Evolutionary conservation across 2,329 filamentous ascomycete species (phyloP).

Genomic region (Rhexocercosporidium sp.): DNA sequence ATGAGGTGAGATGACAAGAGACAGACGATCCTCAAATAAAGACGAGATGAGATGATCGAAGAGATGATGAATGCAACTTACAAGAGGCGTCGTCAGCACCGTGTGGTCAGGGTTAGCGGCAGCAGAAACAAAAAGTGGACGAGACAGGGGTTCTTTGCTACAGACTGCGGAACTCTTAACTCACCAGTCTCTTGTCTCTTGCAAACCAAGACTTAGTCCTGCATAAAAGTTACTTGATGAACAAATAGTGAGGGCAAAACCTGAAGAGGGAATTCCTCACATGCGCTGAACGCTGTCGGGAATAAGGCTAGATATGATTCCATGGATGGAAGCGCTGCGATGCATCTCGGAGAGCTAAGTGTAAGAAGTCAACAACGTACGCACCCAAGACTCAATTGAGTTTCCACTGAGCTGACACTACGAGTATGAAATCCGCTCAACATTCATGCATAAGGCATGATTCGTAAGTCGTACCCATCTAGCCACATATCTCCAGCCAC

Average conservation of each 20-base stretch:
- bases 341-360: no score
- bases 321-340: no score
- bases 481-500: no score
- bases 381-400: no score
- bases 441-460: no score
- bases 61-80: neutral
- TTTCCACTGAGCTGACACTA: no score
- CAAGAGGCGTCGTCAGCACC: slow-evolving; percentile 17
- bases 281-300: neutral
- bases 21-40: no score
- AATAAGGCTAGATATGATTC: no score
- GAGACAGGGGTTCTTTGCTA: slow-evolving; percentile 5
- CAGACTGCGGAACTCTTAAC: slow-evolving; percentile 2
- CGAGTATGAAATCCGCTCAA: no score
- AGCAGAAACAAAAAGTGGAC: slow-evolving; percentile 12
- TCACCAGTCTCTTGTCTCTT: no score
- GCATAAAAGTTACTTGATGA: neutral
- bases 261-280: neutral
- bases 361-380: no score
- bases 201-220: neutral
- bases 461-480: no score
- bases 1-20: neutral
- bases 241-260: neutral
- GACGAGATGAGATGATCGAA: neutral
- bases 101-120: neutral